A percentile compares a stretch with the other conserved stretches of the same genome.
Conservation (phyloP, 768 basidiomycete species). For the Hygrocybe coccinea region DNA sequence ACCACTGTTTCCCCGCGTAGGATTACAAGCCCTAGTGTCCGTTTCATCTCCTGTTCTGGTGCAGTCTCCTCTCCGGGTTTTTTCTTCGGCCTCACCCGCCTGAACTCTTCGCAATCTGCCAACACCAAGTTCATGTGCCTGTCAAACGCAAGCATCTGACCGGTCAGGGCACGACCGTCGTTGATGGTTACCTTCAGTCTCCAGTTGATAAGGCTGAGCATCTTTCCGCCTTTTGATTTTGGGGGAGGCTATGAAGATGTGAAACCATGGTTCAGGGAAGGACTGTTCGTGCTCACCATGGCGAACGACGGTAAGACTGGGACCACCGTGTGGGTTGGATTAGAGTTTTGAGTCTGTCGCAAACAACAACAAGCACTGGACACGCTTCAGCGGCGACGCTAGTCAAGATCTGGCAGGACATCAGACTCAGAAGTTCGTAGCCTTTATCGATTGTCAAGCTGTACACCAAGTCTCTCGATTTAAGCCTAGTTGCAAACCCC, state of each 20-base stretch:
- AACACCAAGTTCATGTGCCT: constrained; percentile 99
- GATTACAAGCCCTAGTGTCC: constrained; percentile 93
- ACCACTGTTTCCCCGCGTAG: constrained; percentile 95
- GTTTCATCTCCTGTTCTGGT: constrained; percentile 90
- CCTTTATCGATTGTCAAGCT: no score
- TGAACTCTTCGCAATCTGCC: constrained; percentile 97
- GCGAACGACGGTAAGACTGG: constrained; percentile 30
- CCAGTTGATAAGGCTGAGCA: constrained; percentile 97
- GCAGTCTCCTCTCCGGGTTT: constrained; percentile 76
- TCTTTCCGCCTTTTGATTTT: constrained; percentile 97
- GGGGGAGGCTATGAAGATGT: constrained; percentile 69
- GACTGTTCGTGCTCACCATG: constrained; percentile 44
- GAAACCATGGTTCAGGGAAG: background rate
- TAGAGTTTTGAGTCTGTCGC: background rate
- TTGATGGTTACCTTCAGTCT: constrained; percentile 94
- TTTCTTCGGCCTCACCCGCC: constrained; percentile 88
- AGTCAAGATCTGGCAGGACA: no score
- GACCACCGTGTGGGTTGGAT: constrained; percentile 4
- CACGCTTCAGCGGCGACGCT: no score
- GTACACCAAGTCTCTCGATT: no score
- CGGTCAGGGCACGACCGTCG: constrained; percentile 92
- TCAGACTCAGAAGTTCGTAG: no score
- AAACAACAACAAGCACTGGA: constrained; percentile 9
- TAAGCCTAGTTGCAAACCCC: no score
- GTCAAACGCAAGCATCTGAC: constrained; percentile 99